phyloP scores from a whole-genome alignment of 2,329 filamentous ascomycete genomes.

The Nemania diffusa region DNA sequence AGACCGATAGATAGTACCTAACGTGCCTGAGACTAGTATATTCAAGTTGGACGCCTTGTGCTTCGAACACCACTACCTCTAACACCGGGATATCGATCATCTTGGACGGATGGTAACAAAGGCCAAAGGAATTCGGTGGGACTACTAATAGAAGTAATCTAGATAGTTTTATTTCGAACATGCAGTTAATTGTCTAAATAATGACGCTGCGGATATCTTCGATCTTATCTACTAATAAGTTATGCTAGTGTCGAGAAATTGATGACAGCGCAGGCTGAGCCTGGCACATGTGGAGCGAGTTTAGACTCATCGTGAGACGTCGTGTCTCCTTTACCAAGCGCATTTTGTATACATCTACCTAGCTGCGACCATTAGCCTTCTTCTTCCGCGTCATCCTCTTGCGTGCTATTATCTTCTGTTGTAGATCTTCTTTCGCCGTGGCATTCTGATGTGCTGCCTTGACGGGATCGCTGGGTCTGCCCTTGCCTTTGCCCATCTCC shows the following conservation, averaged over 20 bases:
- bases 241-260: neutral
- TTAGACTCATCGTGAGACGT: neutral
- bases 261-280: neutral
- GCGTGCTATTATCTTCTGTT: conserved; percentile 83
- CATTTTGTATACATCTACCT: conserved; percentile 18
- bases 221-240: neutral
- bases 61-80: too few relatives aligned
- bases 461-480: conserved; percentile 29
- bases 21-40: too few relatives aligned
- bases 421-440: conserved; percentile 54
- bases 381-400: conserved; percentile 84
- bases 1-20: too few relatives aligned
- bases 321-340: neutral
- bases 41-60: too few relatives aligned
- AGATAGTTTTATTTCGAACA: too few relatives aligned
- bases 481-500: conserved; percentile 31
- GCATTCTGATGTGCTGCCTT: conserved; percentile 44
- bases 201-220: neutral
- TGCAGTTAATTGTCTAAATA: too few relatives aligned
- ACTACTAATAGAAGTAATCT: too few relatives aligned
- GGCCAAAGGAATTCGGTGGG: too few relatives aligned
- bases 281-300: neutral
- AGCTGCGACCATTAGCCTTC: conserved; percentile 58
- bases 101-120: too few relatives aligned
- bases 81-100: too few relatives aligned